Conservation (phyloP, 2,329 filamentous ascomycete genomes). For the Calonectria pauciramosa region DNA sequence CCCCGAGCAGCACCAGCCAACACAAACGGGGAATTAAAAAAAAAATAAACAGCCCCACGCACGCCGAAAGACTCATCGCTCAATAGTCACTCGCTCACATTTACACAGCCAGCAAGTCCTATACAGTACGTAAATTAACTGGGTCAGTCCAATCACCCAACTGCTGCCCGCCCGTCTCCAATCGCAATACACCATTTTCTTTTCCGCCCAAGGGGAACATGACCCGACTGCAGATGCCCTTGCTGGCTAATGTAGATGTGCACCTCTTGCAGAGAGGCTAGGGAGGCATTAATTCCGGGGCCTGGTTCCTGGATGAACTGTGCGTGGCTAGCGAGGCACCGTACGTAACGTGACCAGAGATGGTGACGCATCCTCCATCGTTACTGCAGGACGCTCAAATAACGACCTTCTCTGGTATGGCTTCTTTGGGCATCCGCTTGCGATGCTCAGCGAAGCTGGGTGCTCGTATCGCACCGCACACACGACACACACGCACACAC, state of each 20-base stretch:
- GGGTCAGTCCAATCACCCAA: not conserved
- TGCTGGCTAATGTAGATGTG: constrained; percentile 12
- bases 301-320: constrained; percentile 23
- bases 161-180: not conserved
- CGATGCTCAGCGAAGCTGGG: not conserved
- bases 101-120: not conserved
- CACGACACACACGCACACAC: not conserved
- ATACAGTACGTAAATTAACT: constrained; percentile 12
- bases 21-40: constrained; percentile 4
- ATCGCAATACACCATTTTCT: constrained; percentile 7
- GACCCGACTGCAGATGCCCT: constrained; percentile 4
- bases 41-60: not conserved
- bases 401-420: not conserved
- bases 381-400: not conserved
- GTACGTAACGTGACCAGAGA: not conserved
- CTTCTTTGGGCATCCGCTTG: constrained; percentile 7
- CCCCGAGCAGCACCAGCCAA: not conserved
- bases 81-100: not conserved
- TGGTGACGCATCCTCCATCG: not conserved
- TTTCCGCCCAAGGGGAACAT: not conserved
- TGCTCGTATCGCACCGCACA: not conserved
- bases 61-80: constrained; percentile 12
- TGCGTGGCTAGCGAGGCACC: constrained; percentile 3
- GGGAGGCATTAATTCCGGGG: constrained; percentile 16
- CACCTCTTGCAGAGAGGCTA: constrained; percentile 8